phyloP scores from a whole-genome alignment of 805 yeast genomes.

The Schwanniomyces yamadae region DNA sequence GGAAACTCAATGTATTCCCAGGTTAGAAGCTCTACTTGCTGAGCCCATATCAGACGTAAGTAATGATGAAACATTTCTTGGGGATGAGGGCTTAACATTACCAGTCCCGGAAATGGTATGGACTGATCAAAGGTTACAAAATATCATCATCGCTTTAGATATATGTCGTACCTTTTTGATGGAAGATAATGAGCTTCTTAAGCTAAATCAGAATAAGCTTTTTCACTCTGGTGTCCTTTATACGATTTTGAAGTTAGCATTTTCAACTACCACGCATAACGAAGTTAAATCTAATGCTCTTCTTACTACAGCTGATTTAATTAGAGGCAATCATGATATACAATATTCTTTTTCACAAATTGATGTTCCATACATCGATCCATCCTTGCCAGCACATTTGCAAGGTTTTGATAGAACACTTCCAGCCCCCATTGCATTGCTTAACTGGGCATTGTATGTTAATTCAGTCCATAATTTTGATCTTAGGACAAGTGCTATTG shows the following conservation, averaged over 20 bases:
- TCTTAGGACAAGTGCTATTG: conserved; percentile 69
- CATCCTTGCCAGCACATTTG: conserved; percentile 51
- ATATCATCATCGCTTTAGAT: conserved; percentile 65
- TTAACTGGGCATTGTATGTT: conserved; percentile 78
- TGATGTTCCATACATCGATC: conserved; percentile 91
- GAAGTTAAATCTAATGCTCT: conserved; percentile 67
- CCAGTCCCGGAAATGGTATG: conserved; percentile 51
- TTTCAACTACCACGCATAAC: conserved; percentile 63
- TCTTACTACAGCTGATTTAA: conserved; percentile 72
- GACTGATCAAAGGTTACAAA: conserved; percentile 73
- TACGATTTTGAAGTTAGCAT: conserved; percentile 66
- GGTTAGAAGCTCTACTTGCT: conserved; percentile 58
- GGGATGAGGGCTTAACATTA: conserved; percentile 15
- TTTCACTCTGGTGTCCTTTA: conserved; percentile 62
- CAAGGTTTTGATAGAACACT: conserved; percentile 38
- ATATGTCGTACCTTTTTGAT: conserved; percentile 68
- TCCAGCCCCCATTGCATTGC: conserved; percentile 71
- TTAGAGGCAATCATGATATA: conserved; percentile 60
- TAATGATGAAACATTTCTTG: conserved; percentile 13
- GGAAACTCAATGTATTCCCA: conserved; percentile 77
- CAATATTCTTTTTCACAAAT: conserved; percentile 74
- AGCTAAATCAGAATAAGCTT: conserved; percentile 59
- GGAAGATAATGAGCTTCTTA: conserved; percentile 68
- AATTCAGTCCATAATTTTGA: conserved; percentile 86
- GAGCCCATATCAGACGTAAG: conserved; percentile 54